A percentile compares a stretch with the other conserved stretches of the same genome.
phyloP scores from a whole-genome alignment of 2,329 filamentous ascomycete species.

The Cytospora paraplurivora region DNA sequence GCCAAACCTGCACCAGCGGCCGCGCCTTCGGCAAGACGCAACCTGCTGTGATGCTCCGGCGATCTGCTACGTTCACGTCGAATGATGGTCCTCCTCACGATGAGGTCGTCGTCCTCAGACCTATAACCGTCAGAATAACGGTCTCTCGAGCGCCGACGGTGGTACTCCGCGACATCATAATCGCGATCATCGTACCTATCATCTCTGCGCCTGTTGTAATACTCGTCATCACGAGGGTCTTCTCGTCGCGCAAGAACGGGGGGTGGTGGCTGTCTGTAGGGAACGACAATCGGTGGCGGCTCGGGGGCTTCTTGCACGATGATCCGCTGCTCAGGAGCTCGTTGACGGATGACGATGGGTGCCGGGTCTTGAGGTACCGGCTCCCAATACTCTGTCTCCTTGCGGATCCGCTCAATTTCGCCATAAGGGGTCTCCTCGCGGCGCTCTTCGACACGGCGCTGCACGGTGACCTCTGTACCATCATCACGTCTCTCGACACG shows the following conservation, averaged over 20 bases:
- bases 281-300: conserved; percentile 54
- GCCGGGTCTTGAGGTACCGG: conserved; percentile 47
- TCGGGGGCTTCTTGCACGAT: conserved; percentile 60
- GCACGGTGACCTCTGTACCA: conserved; percentile 53
- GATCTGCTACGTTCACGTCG: conserved; percentile 55
- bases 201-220: conserved; percentile 54
- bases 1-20: conserved; percentile 64
- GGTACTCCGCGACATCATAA: conserved; percentile 39
- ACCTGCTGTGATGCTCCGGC: conserved; percentile 55
- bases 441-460: conserved; percentile 55
- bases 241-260: conserved; percentile 38
- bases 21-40: conserved; percentile 65
- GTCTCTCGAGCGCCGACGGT: conserved; percentile 42
- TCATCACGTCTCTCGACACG: conserved; percentile 47
- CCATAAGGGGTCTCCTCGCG: conserved; percentile 47
- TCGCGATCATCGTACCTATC: conserved; percentile 43
- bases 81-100: conserved; percentile 48
- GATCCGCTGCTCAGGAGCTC: conserved; percentile 59
- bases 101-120: conserved; percentile 47
- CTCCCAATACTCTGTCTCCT: conserved; percentile 64
- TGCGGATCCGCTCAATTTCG: conserved; percentile 61
- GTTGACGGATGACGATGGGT: conserved; percentile 60
- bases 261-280: conserved; percentile 45
- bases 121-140: conserved; percentile 40
- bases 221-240: conserved; percentile 50